Evolutionary conservation across 306 rosid genomes (phyloP), one percentile per base, ranked within the genome.

Genomic region (Oxytropis ochrocephala): DNA sequence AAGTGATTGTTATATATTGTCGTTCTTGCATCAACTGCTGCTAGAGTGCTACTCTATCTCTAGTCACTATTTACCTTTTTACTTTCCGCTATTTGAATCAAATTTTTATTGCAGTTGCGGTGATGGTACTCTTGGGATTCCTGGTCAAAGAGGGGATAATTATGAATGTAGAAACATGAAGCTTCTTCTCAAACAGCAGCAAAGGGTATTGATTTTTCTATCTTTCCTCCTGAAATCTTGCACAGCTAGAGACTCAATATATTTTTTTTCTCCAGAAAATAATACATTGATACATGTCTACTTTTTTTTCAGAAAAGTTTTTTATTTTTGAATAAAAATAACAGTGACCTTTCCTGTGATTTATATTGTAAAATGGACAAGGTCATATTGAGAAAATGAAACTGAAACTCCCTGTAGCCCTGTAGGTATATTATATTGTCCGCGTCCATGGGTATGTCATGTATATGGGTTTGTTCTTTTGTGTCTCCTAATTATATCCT

Each of bases 111-210:
- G 83, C 89, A 95, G 99, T 61, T 95, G 97, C 60, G 99, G 99
- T 2, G 99, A 95, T 84, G 99, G 99, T 65, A 72, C 87, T 71
- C 95, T 95, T 70, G 99, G 99, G 52, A 89, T 80, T 83, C 99
- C 99, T 36, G 82, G 83, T 79, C 99, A 95, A 87, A 83, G 97
- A 82, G 99, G 99, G 73, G 99, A 95, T 84, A 95, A 95, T 86
- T 95, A 91, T 83, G 99, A 95, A 79, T 95, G 99, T 78, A 87
- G 99, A 80, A 95, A 95, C 83, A 95, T 95, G 99, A 95, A 95
- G 86, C 99, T 95, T 60, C 97, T 95, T 83, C 97, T 95, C 78
- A 95, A 89, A 80, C 97, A 91, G 73, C 99, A 95, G 77, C 99
- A 89, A 75, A 89, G 89, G 92, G 99, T 95, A 91, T 74, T 71